phyloP scores from a whole-genome alignment of 164 flowering plant species.

The Nelumbo lutea region DNA sequence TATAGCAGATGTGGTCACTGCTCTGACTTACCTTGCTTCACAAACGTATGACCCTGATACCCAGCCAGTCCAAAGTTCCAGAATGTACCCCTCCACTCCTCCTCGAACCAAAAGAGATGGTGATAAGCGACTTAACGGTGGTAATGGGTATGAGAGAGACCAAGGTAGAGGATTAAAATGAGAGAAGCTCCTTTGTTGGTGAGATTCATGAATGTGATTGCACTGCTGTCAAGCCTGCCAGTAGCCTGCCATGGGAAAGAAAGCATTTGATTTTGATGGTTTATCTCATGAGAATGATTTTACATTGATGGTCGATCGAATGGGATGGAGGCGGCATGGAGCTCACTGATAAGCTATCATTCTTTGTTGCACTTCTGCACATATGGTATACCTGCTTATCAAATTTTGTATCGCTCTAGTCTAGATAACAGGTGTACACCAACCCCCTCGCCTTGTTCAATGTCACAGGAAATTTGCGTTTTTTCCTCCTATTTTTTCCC shows the following conservation, averaged over 20 bases:
- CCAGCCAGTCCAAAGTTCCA: conserved; percentile 11
- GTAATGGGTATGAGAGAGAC: not conserved
- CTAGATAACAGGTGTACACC: not conserved
- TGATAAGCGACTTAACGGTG: not conserved
- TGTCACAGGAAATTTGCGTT: not conserved
- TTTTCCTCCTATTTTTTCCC: not conserved
- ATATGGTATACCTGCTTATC: not conserved
- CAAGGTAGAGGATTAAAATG: not conserved
- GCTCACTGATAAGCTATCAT: no score
- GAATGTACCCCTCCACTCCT: conserved; percentile 9
- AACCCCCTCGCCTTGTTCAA: not conserved
- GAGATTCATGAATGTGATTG: no score
- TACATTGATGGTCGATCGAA: no score
- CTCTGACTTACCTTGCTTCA: conserved; percentile 36
- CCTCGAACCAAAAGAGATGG: not conserved
- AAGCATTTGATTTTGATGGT: no score
- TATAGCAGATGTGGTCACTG: conserved; percentile 47
- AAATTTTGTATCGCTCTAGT: not conserved
- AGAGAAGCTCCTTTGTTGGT: not conserved
- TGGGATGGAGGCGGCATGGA: no score
- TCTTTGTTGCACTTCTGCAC: not conserved
- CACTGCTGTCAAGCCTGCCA: no score
- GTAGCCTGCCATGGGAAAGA: no score
- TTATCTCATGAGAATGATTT: no score
- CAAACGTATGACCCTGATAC: conserved; percentile 26